Evolutionary conservation across 169 alveolate genomes (phyloP), one percentile per base, ranked within the genome.

Genomic region (Cryptosporidium sp.): DNA sequence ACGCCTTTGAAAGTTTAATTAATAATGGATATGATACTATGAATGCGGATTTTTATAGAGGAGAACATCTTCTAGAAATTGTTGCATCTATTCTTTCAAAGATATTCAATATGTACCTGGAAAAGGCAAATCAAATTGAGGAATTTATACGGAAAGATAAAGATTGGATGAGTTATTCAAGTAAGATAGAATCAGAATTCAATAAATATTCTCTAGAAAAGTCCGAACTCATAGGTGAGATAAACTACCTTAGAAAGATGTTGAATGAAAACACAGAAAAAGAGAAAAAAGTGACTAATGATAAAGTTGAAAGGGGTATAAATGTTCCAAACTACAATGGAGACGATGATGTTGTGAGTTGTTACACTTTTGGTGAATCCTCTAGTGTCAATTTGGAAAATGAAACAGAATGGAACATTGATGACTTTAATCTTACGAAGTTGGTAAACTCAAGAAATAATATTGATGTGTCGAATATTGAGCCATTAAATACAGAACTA

Each of bases 311-410:
- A 56, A 26, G 35, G 3, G 52, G 21, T 12, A 3, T 35, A 5
- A 56, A 33, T 18, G 44, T 53, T 14, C 71, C 62, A 37, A 10
- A 23, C 4, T 21, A 48, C 48, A 39, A 80, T 80, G 67, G 14
- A 5, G 48, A 61, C 3, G 75, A 61, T 44, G 89, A 80, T 6
- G 70, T 26, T 1, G 62, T 80, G 52, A 80, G 89, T 37, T 80
- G 89, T 26, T 75, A 75, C 68, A 75, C 86, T 12, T 75, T 75
- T 75, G 71, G 71, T 21, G 61, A 71, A 52, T 45, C 53, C 53
- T 71, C 85, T 3, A 71, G 67, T 51, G 44, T 16, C 33, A 71
- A 71, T 52, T 71, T 71, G 67, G 85, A 71, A 18, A 52, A 45
- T 23, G 85, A 52, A 48, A 4, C 51, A 23, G 85, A 71, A 29